A percentile compares a stretch with the other conserved stretches of the same genome.
phyloP scores from a whole-genome alignment of 192 early-diverging fungal genomes.

The Backusella macrospora region DNA sequence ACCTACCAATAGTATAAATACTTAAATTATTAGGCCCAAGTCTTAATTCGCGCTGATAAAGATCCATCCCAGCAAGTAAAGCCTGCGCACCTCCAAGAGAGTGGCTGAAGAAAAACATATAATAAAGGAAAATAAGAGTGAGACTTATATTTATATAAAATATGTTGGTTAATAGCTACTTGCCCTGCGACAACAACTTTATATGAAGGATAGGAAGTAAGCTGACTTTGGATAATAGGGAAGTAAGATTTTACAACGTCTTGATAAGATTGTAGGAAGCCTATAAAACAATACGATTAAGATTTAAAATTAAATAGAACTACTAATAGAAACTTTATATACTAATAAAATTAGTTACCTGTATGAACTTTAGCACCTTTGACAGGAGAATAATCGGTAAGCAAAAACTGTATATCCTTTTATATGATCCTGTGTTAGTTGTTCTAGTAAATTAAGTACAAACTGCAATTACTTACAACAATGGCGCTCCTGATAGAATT shows the following conservation, averaged over 20 bases:
- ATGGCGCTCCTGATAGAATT: slow-evolving; percentile 19
- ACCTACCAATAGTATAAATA: slow-evolving; percentile 24
- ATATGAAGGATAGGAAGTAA: slow-evolving; percentile 27
- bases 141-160: not conserved
- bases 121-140: not conserved
- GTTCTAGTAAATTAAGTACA: not conserved
- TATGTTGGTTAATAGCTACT: not conserved
- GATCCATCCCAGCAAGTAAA: slow-evolving; percentile 26
- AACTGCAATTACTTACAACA: not conserved
- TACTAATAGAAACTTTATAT: not conserved
- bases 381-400: slow-evolving; percentile 25
- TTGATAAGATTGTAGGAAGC: not conserved
- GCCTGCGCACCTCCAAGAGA: slow-evolving; percentile 36
- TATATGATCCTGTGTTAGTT: not conserved
- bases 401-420: slow-evolving; percentile 21
- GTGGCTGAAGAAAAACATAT: slow-evolving; percentile 16
- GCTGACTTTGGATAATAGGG: not conserved
- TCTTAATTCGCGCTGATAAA: slow-evolving; percentile 26
- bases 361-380: slow-evolving; percentile 23
- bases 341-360: slow-evolving; percentile 5
- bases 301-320: not conserved
- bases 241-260: not conserved
- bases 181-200: slow-evolving; percentile 33
- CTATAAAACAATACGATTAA: not conserved
- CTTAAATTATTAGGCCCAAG: slow-evolving; percentile 16